Evolutionary conservation across 345 rosid species (phyloP), one percentile per base, ranked within the genome.

Genomic region (Pugionium dolabratum): DNA sequence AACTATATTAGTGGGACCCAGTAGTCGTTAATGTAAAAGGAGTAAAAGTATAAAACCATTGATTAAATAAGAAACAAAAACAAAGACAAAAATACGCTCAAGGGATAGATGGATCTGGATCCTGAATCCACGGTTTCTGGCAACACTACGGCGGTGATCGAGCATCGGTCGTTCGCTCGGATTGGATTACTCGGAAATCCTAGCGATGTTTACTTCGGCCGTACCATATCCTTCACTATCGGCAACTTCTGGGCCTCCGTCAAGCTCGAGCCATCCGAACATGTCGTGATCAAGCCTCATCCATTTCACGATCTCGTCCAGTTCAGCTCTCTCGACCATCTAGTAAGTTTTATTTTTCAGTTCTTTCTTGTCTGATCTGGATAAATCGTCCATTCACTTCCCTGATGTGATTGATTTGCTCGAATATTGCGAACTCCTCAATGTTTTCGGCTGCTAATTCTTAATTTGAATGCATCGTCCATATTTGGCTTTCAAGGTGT

Each of bases 161-260:
- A 84, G 78, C 91, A 80, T 61, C 82, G 77, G 39, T 79, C 84
- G 1, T 76, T 79, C 39, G 96, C 94, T 5, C 75, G 94, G 41
- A 77, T 87, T 7, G 96, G 96, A 2, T 67, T 81, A 4, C 67
- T 89, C 3, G 96, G 96, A 3, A 89, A 87, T 25, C 96, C 96
- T 0, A 89, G 96, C 62, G 94, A 89, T 53, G 94, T 89, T 0
- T 89, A 87, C 72, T 79, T 65, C 27, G 96, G 95, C 42, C 85
- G 89, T 30, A 73, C 90, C 0, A 85, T 89, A 59, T 82, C 96
- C 28, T 74, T 85, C 75, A 78, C 76, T 31, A 80, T 85, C 35
- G 81, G 71, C 9, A 89, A 89, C 67, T 89, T 89, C 79, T 89
- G 88, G 91, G 85, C 96, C 7, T 68, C 86, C 3, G 96, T 81